phyloP scores from a whole-genome alignment of 164 flowering plant species.

The Aristolochia fimbriata region DNA sequence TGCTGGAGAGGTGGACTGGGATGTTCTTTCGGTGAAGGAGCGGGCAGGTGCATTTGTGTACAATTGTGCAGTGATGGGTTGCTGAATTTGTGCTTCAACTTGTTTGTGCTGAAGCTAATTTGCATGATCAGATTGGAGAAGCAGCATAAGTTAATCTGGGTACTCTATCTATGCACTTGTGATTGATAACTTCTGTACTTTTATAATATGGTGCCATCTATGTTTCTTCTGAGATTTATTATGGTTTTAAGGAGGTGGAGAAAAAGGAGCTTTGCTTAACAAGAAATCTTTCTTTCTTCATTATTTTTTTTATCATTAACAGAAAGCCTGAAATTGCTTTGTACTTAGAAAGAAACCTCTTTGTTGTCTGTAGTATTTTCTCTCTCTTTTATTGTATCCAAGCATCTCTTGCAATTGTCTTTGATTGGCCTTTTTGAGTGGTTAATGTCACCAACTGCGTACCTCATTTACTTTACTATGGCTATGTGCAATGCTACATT shows the following conservation, averaged over 20 bases:
- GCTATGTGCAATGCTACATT: too few relatives aligned
- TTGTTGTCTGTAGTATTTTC: too few relatives aligned
- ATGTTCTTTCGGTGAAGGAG: conserved; percentile 17
- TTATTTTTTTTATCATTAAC: too few relatives aligned
- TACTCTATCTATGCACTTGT: neutral
- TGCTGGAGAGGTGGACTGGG: conserved; percentile 16
- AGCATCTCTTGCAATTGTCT: too few relatives aligned
- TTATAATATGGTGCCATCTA: neutral
- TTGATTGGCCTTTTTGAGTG: too few relatives aligned
- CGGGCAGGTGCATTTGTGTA: conserved; percentile 24
- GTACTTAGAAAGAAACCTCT: too few relatives aligned
- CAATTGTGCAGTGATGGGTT: conserved; percentile 36
- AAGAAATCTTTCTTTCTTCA: too few relatives aligned
- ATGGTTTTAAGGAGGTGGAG: neutral
- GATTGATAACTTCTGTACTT: neutral
- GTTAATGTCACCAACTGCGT: too few relatives aligned
- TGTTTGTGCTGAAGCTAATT: neutral
- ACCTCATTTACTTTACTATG: too few relatives aligned
- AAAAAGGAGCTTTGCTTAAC: neutral
- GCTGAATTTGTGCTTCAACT: conserved; percentile 7
- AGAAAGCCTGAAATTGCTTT: too few relatives aligned
- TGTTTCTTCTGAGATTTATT: neutral
- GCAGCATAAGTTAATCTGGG: neutral
- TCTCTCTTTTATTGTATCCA: too few relatives aligned
- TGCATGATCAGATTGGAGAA: neutral